Evolutionary conservation across 345 rosid species (phyloP).

Genomic region (Eucalyptus regnans): DNA sequence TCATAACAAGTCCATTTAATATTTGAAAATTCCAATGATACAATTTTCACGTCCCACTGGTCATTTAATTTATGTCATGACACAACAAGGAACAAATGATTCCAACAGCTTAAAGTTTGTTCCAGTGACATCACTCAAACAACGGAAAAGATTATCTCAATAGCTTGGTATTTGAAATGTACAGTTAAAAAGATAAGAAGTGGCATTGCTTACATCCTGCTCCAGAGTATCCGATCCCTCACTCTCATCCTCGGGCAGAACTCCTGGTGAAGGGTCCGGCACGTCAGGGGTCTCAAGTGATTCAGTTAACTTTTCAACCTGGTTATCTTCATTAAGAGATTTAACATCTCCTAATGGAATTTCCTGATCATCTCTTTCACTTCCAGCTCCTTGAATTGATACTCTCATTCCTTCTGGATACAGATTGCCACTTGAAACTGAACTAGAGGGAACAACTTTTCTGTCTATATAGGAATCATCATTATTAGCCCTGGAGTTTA

Average conservation of each 20-base stretch:
- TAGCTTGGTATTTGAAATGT: background rate
- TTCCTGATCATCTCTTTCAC: background rate
- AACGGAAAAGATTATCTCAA: background rate
- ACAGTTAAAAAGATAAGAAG: background rate
- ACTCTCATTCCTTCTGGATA: slow-evolving; percentile 19
- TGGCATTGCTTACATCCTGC: slow-evolving; percentile 71
- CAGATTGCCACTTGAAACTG: slow-evolving; percentile 33
- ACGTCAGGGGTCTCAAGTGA: slow-evolving; percentile 14
- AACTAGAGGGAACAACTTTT: slow-evolving; percentile 24
- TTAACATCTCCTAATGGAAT: background rate
- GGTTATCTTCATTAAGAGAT: slow-evolving; percentile 3
- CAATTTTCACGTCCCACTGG: background rate
- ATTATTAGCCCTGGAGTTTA: slow-evolving; percentile 6
- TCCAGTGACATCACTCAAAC: background rate
- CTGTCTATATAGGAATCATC: slow-evolving; percentile 15
- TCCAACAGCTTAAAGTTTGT: background rate
- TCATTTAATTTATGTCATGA: background rate
- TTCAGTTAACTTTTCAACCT: slow-evolving; percentile 20
- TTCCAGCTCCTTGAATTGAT: background rate
- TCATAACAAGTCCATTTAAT: background rate
- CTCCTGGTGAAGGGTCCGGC: slow-evolving; percentile 24
- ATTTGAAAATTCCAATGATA: background rate
- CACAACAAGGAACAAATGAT: background rate
- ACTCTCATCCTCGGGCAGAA: slow-evolving; percentile 44
- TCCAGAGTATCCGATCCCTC: slow-evolving; percentile 72